A percentile compares a stretch with the other conserved stretches of the same genome.
These are phyloP conservation scores for Aspergillus affinis DNA, from an alignment of 495 filamentous ascomycete species.

Conservation along the genomic window DNA sequence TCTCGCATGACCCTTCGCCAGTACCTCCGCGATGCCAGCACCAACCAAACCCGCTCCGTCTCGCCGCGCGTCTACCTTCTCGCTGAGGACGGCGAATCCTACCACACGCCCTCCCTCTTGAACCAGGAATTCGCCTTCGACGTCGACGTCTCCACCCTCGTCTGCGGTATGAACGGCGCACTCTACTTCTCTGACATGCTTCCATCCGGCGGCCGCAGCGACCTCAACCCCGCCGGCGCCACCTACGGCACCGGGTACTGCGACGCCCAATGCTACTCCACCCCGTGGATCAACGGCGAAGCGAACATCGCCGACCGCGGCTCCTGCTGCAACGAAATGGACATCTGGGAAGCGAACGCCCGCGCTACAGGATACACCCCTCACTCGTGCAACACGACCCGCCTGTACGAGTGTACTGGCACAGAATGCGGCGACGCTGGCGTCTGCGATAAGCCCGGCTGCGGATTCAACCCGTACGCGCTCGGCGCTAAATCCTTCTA, in stretches of 20 bases:
- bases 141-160: conserved; percentile 59
- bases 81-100: conserved; percentile 50
- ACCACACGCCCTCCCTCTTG: conserved; percentile 58
- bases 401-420: conserved; percentile 49
- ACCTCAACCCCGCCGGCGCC: conserved; percentile 60
- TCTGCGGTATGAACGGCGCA: conserved; percentile 68
- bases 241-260: conserved; percentile 70
- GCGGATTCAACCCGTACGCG: conserved; percentile 63
- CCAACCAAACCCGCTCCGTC: conserved; percentile 30
- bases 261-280: conserved; percentile 62
- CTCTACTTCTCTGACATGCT: conserved; percentile 67
- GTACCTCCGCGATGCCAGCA: conserved; percentile 28
- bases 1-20: conserved; percentile 42
- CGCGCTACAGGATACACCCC: conserved; percentile 56
- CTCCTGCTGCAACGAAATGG: conserved; percentile 62
- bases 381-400: conserved; percentile 49
- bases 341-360: conserved; percentile 65
- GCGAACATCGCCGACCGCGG: conserved; percentile 50
- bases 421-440: conserved; percentile 49
- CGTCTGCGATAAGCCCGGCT: conserved; percentile 65
- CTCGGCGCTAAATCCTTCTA: conserved; percentile 58
- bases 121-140: conserved; percentile 63
- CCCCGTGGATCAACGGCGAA: conserved; percentile 58
- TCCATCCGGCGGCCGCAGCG: conserved; percentile 51
- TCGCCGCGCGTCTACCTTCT: conserved; percentile 64